Evolutionary conservation across 2,329 filamentous ascomycete species (phyloP).

Genomic region (Aspergillus texensis): DNA sequence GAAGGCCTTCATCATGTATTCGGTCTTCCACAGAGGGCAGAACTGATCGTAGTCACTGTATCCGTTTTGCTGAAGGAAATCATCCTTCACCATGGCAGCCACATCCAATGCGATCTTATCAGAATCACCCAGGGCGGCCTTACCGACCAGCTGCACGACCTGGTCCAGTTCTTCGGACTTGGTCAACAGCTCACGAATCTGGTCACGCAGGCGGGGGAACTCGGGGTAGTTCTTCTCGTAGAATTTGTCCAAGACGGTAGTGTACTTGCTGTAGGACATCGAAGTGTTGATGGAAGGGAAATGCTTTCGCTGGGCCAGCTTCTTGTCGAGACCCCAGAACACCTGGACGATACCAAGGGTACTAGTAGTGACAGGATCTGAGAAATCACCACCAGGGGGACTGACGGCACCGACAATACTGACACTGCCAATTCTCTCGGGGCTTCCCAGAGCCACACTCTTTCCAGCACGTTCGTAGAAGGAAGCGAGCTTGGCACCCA

Average conservation of each 20-base stretch:
- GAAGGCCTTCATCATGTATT: slow-evolving; percentile 99
- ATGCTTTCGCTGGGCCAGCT: slow-evolving; percentile 97
- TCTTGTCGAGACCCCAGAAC: slow-evolving; percentile 99
- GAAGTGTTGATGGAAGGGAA: slow-evolving; percentile 98
- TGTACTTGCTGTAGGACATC: slow-evolving; percentile 97
- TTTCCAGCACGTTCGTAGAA: slow-evolving; percentile 99
- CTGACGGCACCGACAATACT: slow-evolving; percentile 98
- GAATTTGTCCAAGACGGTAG: slow-evolving; percentile 80
- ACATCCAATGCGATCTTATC: slow-evolving; percentile 99
- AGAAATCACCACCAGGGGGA: slow-evolving; percentile 97
- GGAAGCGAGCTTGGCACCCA: slow-evolving; percentile 93
- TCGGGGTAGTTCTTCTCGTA: slow-evolving; percentile 94
- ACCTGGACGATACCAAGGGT: slow-evolving; percentile 98
- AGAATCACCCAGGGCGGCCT: slow-evolving; percentile 90
- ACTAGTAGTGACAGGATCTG: slow-evolving; percentile 90
- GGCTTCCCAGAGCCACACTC: slow-evolving; percentile 81
- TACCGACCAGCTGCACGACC: slow-evolving; percentile 97
- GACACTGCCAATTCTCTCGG: slow-evolving; percentile 86
- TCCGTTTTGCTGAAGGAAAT: slow-evolving; percentile 98
- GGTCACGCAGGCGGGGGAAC: slow-evolving; percentile 88
- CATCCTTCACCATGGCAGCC: slow-evolving; percentile 89
- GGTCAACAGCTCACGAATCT: slow-evolving; percentile 89
- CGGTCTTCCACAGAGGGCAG: slow-evolving; percentile 99
- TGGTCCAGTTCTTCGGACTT: slow-evolving; percentile 98
- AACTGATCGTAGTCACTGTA: slow-evolving; percentile 99